phyloP scores from a whole-genome alignment of 2,329 filamentous ascomycete species.

The Nakataea oryzae region DNA sequence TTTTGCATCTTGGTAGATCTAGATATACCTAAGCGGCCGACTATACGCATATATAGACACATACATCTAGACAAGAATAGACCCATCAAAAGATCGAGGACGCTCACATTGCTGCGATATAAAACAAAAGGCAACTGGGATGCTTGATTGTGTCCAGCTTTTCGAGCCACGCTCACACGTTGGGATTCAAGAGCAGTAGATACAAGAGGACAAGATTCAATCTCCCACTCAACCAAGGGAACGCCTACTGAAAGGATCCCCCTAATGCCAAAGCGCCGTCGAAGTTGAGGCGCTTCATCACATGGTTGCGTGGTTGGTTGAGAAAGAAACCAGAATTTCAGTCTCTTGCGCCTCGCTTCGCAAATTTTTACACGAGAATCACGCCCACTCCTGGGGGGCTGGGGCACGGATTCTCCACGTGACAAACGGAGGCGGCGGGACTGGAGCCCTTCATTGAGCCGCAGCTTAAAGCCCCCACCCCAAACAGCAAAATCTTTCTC shows the following conservation, averaged over 20 bases:
- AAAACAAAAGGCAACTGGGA: neutral
- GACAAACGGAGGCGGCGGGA: neutral
- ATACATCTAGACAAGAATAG: neutral
- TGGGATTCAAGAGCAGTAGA: conserved; percentile 72
- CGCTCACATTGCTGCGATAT: neutral
- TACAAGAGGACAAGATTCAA: conserved; percentile 57
- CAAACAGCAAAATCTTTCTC: neutral
- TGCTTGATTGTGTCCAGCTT: conserved; percentile 57
- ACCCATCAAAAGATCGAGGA: neutral
- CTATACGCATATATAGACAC: no score
- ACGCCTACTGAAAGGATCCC: conserved; percentile 44
- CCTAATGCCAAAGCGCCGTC: conserved; percentile 4
- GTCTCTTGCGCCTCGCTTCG: neutral
- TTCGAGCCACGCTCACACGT: conserved; percentile 72
- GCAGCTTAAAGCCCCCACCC: neutral
- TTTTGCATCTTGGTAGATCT: neutral
- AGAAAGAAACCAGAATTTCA: conserved; percentile 13
- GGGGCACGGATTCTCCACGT: neutral
- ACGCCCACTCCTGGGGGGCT: no score
- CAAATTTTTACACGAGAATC: neutral
- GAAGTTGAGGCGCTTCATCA: conserved; percentile 16
- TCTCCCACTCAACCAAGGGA: conserved; percentile 52
- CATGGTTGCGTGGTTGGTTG: conserved; percentile 27
- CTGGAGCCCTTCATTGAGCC: neutral
- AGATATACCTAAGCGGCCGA: neutral